A percentile compares a stretch with the other conserved stretches of the same genome.
Evolutionary conservation across 1,284 basidiomycete genomes (phyloP).

Genomic region (Earliella scabrosa): DNA sequence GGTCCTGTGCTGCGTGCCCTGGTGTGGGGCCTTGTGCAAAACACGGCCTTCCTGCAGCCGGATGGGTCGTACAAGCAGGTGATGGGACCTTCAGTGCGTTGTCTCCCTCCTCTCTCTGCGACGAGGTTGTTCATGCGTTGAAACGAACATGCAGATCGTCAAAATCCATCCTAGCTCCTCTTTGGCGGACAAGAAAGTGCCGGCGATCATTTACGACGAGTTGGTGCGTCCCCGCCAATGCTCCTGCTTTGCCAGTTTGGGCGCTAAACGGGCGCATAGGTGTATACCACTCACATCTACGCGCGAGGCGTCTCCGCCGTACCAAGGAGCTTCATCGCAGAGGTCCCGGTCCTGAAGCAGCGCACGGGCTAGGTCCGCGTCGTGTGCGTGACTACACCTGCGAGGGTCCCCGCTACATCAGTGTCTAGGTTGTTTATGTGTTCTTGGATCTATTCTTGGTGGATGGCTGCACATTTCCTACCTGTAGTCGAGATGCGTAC

Average conservation of each 20-base stretch:
- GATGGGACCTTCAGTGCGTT: constrained; percentile 74
- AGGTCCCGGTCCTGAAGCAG: constrained; percentile 34
- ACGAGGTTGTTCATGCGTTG: neutral
- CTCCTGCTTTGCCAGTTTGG: too few relatives aligned
- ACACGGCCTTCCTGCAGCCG: constrained; percentile 82
- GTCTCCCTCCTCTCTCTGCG: neutral
- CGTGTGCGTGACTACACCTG: too few relatives aligned
- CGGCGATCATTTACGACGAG: constrained; percentile 90
- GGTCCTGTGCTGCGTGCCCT: constrained; percentile 65
- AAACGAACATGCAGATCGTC: constrained; percentile 55
- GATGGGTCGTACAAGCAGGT: constrained; percentile 87
- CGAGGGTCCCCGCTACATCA: too few relatives aligned
- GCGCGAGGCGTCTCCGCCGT: constrained; percentile 87
- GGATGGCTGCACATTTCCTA: too few relatives aligned
- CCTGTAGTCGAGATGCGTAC: too few relatives aligned
- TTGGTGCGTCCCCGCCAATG: constrained; percentile 74
- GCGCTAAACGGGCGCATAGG: too few relatives aligned
- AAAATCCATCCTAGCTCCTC: constrained; percentile 91
- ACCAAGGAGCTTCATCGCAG: constrained; percentile 58
- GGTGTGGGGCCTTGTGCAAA: constrained; percentile 77
- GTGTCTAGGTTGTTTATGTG: too few relatives aligned
- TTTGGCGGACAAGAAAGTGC: constrained; percentile 77
- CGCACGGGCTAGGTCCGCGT: neutral
- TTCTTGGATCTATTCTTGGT: too few relatives aligned
- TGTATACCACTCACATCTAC: constrained; percentile 85